A percentile compares a stretch with the other conserved stretches of the same genome.
phyloP scores from a whole-genome alignment of 2,329 filamentous ascomycete species.

The Ophiostoma tasmaniense region DNA sequence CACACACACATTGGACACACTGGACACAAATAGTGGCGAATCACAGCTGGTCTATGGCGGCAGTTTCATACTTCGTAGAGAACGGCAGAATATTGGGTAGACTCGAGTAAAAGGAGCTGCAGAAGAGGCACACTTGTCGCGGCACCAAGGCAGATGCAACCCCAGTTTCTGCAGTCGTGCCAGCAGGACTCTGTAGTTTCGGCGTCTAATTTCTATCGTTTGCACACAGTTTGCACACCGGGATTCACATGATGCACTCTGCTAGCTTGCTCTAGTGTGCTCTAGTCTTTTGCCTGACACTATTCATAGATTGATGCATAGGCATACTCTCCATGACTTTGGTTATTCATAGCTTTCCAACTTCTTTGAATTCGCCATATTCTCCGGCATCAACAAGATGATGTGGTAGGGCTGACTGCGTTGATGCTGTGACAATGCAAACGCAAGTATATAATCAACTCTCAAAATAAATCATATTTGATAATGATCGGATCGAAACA shows the following conservation, averaged over 20 bases:
- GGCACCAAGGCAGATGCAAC: background rate
- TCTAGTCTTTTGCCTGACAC: background rate
- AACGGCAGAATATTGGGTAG: background rate
- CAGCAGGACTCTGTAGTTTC: background rate
- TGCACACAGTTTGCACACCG: background rate
- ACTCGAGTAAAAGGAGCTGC: no score
- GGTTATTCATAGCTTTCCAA: no score
- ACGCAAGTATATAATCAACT: no score
- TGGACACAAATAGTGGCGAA: background rate
- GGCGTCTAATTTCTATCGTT: background rate
- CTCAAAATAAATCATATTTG: no score
- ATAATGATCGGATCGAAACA: no score
- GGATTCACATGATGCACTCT: background rate
- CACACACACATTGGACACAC: no score
- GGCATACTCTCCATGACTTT: background rate
- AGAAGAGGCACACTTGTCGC: background rate
- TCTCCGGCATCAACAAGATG: no score
- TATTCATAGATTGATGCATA: background rate
- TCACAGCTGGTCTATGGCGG: background rate
- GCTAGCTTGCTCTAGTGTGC: background rate
- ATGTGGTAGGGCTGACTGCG: no score
- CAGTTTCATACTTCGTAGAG: no score
- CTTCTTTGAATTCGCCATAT: no score
- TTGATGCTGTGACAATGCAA: no score
- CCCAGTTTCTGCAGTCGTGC: background rate